Evolutionary conservation across 169 alveolate species (phyloP), one percentile per base, ranked within the genome.

Genomic region (Besnoitia besnoiti): DNA sequence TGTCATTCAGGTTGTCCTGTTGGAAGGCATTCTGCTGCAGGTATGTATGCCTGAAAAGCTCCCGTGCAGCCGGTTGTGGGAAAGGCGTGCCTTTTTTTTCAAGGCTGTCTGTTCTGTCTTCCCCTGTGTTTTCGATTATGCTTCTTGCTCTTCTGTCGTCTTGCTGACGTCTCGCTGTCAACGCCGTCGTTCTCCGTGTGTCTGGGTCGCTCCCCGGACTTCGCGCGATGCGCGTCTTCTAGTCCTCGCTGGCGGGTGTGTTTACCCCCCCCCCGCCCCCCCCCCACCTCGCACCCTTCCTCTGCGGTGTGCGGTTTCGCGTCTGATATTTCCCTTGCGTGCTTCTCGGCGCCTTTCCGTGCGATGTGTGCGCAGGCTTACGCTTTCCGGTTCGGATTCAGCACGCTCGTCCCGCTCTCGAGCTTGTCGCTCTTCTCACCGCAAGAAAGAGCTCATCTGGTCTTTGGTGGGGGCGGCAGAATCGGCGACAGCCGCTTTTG

Each of bases 1-100:
- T 49, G 55, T 91, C 40, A 62, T 62, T 35, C 67, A 46, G 14
- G 91, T 91, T 19, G 39, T 59, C n/a, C 89, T 91, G n/a, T 85
- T 37, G 35, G 94, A 91, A 76, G 94, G 94, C 62, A 75, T 91
- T 80, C 84, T 85, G 59, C 82, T 91, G 37, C 94, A 91, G 94
- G 94, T 91, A 44, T 33, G 67, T 0, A 8, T 12, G 4, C 24
- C 33, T n/a, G 24, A 5, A 49, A 14, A 5, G 55, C 14, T 49
- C 55, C 5, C 14, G 55, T 49, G 55, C 14, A 8, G 24, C 14
- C 14, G 24, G 24, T 16, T n/a, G 12, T 73, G 46, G 21, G 82
- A 33, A 10, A 21, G 44, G 3, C 75, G 42, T n/a, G 10, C 33
- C 67, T 49, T n/a, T 16, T 0, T 3, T 5, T 16, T 55, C 67